A percentile compares a stretch with the other conserved stretches of the same genome.
These are phyloP conservation scores for Fonsecaea pugnacius DNA, from an alignment of 2,329 filamentous ascomycete species.

Conservation along the genomic window DNA sequence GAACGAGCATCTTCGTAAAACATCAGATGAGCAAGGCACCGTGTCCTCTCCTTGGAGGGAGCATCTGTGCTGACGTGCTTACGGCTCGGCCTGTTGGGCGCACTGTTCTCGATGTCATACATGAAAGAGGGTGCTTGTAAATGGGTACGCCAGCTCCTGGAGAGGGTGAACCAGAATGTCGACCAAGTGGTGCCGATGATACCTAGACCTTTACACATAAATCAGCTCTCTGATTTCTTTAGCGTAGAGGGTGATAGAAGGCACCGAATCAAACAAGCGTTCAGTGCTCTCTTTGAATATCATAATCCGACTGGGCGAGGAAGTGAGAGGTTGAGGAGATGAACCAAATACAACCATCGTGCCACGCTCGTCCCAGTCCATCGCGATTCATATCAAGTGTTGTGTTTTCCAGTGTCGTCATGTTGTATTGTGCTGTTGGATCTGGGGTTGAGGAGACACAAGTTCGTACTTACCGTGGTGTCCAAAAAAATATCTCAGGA, in stretches of 20 bases:
- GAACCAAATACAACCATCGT: conserved; percentile 6
- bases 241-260: not conserved
- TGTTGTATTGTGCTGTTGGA: not conserved
- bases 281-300: conserved; percentile 68
- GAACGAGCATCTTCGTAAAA: not conserved
- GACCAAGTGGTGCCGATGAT: not conserved
- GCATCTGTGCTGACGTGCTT: not conserved
- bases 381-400: conserved; percentile 33
- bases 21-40: not conserved
- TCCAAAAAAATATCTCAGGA: not conserved
- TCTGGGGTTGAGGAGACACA: not conserved
- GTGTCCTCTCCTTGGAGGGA: not conserved
- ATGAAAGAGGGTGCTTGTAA: not conserved
- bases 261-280: not conserved
- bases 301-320: conserved; percentile 42
- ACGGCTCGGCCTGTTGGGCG: no score
- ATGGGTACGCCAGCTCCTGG: not conserved
- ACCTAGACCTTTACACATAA: not conserved
- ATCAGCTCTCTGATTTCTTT: not conserved
- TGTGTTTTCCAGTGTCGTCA: conserved; percentile 17
- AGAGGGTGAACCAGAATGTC: not conserved
- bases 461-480: not conserved
- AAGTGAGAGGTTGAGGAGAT: conserved; percentile 12
- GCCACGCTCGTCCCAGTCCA: not conserved
- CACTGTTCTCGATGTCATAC: not conserved